A percentile compares a stretch with the other conserved stretches of the same genome.
Conservation (phyloP, 345 rosid genomes). For the Geranium rotundifolium region DNA sequence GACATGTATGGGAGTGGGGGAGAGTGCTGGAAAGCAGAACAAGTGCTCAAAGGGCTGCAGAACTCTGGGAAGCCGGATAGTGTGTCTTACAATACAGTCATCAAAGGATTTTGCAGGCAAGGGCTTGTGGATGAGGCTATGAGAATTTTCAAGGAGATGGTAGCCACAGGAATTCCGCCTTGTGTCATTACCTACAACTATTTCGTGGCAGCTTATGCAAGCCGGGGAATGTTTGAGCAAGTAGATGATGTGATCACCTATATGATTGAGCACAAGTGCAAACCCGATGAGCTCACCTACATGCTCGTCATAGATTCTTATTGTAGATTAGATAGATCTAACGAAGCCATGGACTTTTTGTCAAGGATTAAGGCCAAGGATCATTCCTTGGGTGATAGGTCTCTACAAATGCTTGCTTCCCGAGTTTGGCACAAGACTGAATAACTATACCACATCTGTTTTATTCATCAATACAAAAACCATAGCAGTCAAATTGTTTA, state of each 20-base stretch:
- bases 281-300: slow-evolving; percentile 75
- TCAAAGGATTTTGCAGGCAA: slow-evolving; percentile 82
- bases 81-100: slow-evolving; percentile 81
- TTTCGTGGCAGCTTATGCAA: slow-evolving; percentile 58
- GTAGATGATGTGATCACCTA: slow-evolving; percentile 52
- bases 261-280: slow-evolving; percentile 60
- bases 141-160: slow-evolving; percentile 69
- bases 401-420: slow-evolving; percentile 44
- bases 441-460: too few species aligned
- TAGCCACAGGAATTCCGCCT: slow-evolving; percentile 50
- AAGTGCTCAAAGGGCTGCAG: slow-evolving; percentile 42
- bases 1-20: slow-evolving; percentile 80
- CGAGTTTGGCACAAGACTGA: slow-evolving; percentile 21
- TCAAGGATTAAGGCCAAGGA: slow-evolving; percentile 50
- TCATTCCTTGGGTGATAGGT: slow-evolving; percentile 35
- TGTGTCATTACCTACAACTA: slow-evolving; percentile 85
- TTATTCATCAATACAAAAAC: too few species aligned
- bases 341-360: slow-evolving; percentile 73
- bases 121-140: slow-evolving; percentile 80
- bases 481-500: too few species aligned
- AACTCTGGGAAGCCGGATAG: slow-evolving; percentile 48
- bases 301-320: slow-evolving; percentile 77
- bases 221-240: slow-evolving; percentile 51
- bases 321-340: slow-evolving; percentile 53
- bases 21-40: slow-evolving; percentile 85